phyloP scores from a whole-genome alignment of 352 stramenopile species.

The Pythium sukuiense region DNA sequence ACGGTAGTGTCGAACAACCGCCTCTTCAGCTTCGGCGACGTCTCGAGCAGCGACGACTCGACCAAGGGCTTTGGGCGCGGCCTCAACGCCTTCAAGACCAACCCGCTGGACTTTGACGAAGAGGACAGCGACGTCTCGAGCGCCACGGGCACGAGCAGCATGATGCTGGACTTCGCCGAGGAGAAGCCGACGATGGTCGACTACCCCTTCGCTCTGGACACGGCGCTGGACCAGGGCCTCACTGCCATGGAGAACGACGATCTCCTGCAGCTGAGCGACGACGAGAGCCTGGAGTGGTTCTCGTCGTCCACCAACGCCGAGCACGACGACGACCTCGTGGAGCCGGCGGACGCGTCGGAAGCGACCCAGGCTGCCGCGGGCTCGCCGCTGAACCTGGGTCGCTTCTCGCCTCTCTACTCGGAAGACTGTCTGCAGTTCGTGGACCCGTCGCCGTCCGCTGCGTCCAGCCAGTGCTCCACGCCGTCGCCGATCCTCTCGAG shows the following conservation, averaged over 20 bases:
- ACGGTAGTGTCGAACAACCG: constrained; percentile 41
- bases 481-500: constrained; percentile 32
- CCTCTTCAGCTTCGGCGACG: constrained; percentile 41
- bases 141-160: constrained; percentile 26
- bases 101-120: constrained; percentile 61
- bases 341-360: not conserved
- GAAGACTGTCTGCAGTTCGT: constrained; percentile 26
- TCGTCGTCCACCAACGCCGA: constrained; percentile 40
- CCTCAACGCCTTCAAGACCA: constrained; percentile 31
- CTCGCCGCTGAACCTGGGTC: constrained; percentile 25
- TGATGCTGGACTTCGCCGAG: constrained; percentile 82
- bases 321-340: constrained; percentile 29
- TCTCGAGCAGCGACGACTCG: constrained; percentile 31
- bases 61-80: constrained; percentile 31
- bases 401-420: constrained; percentile 30
- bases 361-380: constrained; percentile 1
- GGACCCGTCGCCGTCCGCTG: constrained; percentile 7
- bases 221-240: constrained; percentile 56
- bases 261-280: constrained; percentile 74
- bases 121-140: constrained; percentile 49
- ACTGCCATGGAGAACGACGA: constrained; percentile 81
- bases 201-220: constrained; percentile 56
- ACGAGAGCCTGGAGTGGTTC: constrained; percentile 83
- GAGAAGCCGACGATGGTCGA: constrained; percentile 58
- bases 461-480: constrained; percentile 22